Evolutionary conservation across 208 protist genomes (phyloP).

Genomic region (Blastocrithidia nonstop): DNA sequence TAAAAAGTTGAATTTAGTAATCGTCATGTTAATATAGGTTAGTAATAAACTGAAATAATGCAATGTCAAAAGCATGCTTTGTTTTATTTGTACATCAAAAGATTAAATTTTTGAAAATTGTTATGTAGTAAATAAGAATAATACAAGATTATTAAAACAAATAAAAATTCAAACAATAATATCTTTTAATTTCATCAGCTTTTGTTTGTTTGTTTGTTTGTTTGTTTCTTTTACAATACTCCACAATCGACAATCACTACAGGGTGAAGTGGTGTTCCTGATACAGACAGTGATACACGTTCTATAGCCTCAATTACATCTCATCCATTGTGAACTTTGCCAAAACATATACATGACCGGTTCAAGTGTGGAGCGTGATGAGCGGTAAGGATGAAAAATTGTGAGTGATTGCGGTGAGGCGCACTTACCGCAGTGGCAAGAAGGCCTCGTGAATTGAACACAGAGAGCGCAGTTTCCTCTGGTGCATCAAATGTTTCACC

Average conservation of each 20-base stretch:
- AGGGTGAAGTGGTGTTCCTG: conserved; percentile 20
- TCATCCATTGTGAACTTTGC: conserved; percentile 71
- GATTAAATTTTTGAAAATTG: no score
- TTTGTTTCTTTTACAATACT: no score
- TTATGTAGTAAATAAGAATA: background rate
- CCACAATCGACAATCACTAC: conserved; percentile 59
- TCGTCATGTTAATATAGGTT: no score
- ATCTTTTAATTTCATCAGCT: no score
- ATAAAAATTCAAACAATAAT: no score
- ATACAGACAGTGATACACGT: conserved; percentile 14
- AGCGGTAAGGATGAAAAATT: conserved; percentile 86
- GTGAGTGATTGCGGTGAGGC: conserved; percentile 91
- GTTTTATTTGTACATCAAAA: no score
- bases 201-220: no score
- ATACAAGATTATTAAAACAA: background rate
- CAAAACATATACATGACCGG: conserved; percentile 93
- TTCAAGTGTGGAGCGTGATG: conserved; percentile 61
- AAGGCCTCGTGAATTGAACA: conserved; percentile 69
- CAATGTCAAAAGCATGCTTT: no score
- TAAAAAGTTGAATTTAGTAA: no score
- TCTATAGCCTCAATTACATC: conserved; percentile 75
- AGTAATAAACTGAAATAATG: no score
- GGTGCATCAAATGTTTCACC: conserved; percentile 87
- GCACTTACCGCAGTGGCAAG: conserved; percentile 97
- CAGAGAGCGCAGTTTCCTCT: conserved; percentile 88